These are phyloP conservation scores for Nannizzia gypsea DNA, from an alignment of 2,329 filamentous ascomycete species.

Conservation along the genomic window DNA sequence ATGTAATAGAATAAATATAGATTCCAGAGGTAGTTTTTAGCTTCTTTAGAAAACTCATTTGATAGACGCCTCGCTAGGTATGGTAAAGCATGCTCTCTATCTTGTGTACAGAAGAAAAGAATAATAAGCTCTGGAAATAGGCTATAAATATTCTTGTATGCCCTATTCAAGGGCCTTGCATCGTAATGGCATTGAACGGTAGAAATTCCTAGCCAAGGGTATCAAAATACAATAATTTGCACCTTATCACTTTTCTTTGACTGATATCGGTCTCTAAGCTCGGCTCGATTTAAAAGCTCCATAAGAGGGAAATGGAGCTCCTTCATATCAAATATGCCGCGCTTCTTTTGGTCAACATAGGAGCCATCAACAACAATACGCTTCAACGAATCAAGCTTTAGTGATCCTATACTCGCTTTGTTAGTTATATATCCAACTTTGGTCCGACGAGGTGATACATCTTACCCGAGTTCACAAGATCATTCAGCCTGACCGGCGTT, in stretches of 20 bases:
- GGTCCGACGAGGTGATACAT: not conserved
- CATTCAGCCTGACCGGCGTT: constrained; percentile 70
- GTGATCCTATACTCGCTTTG: constrained; percentile 41
- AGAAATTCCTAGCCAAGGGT: not conserved
- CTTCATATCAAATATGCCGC: constrained; percentile 88
- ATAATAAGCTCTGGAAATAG: too few species aligned
- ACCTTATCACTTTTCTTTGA: constrained; percentile 43
- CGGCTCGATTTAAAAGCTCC: constrained; percentile 56
- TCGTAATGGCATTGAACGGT: too few species aligned
- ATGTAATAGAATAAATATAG: too few species aligned
- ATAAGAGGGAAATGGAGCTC: constrained; percentile 76
- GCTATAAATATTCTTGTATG: too few species aligned
- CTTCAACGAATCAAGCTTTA: constrained; percentile 60
- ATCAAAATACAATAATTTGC: constrained; percentile 38
- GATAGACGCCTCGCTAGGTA: too few species aligned
- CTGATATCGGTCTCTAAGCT: constrained; percentile 59
- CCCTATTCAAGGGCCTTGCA: too few species aligned
- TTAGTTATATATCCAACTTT: constrained; percentile 4
- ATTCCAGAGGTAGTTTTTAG: too few species aligned
- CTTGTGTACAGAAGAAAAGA: too few species aligned
- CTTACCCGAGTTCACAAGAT: constrained; percentile 69
- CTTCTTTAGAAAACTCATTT: too few species aligned
- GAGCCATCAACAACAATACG: constrained; percentile 82
- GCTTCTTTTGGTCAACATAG: constrained; percentile 88
- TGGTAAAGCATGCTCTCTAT: too few species aligned